Percentiles rank a stretch among this genome's conserved stretches.
phyloP scores from a whole-genome alignment of 1,139 yeast species.

The Pichia cactophila region DNA sequence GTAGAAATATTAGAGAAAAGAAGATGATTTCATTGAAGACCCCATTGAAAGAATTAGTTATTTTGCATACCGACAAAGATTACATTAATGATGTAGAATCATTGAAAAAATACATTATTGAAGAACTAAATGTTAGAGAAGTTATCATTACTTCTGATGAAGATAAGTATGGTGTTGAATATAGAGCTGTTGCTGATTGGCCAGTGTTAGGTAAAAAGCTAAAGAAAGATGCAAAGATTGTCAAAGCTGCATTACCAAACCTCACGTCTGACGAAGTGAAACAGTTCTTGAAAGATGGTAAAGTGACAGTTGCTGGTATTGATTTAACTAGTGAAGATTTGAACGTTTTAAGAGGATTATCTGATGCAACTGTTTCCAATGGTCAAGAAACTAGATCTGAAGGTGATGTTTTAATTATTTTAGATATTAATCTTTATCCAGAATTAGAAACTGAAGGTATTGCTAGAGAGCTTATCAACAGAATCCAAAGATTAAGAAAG shows the following conservation, averaged over 20 bases:
- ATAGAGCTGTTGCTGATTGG: constrained; percentile 97
- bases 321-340: constrained; percentile 81
- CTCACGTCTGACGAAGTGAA: constrained; percentile 80
- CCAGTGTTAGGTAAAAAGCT: constrained; percentile 95
- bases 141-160: constrained; percentile 86
- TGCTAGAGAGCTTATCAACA: constrained; percentile 93
- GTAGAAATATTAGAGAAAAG: constrained; percentile 95
- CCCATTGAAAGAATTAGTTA: constrained; percentile 83
- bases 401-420: constrained; percentile 78
- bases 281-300: constrained; percentile 62
- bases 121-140: constrained; percentile 89
- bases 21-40: constrained; percentile 88
- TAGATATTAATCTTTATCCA: constrained; percentile 82
- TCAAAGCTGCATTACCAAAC: constrained; percentile 84
- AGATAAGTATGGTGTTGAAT: constrained; percentile 82
- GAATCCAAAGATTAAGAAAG: constrained; percentile 96
- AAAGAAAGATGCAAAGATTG: constrained; percentile 88
- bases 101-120: constrained; percentile 70
- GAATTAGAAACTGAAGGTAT: constrained; percentile 90
- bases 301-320: constrained; percentile 81
- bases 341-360: constrained; percentile 83
- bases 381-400: constrained; percentile 86
- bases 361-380: constrained; percentile 48
- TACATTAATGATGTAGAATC: constrained; percentile 76
- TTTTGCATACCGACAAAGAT: constrained; percentile 68